Percentiles rank a stretch among this genome's conserved stretches.
Conservation (phyloP, 2,329 filamentous ascomycete genomes). For the Lachnellula cervina region DNA sequence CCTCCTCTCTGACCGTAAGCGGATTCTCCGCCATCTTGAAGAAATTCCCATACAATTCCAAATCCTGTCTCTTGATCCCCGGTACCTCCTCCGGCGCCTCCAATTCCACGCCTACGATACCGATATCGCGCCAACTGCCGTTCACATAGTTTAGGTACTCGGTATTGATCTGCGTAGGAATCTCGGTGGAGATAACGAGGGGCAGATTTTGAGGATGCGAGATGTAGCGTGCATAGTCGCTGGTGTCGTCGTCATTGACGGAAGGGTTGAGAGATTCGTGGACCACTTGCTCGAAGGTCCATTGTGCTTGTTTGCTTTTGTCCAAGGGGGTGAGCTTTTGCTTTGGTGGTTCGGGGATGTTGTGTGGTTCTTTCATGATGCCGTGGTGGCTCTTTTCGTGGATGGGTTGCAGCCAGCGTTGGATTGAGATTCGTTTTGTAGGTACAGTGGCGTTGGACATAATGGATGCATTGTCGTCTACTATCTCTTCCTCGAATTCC, state of each 20-base stretch:
- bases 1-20: conserved; percentile 81
- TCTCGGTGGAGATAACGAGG: conserved; percentile 68
- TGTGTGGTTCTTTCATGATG: conserved; percentile 51
- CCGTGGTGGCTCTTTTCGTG: conserved; percentile 36
- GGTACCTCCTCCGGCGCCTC: conserved; percentile 13
- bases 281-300: conserved; percentile 83
- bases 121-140: conserved; percentile 55
- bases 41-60: conserved; percentile 71
- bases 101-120: conserved; percentile 18
- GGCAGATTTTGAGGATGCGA: conserved; percentile 85
- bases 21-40: conserved; percentile 75
- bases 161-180: conserved; percentile 52
- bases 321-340: conserved; percentile 59
- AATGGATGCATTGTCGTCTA: conserved; percentile 41
- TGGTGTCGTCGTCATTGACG: conserved; percentile 69
- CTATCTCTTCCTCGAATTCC: conserved; percentile 29
- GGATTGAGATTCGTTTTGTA: conserved; percentile 49
- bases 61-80: conserved; percentile 42
- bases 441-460: conserved; percentile 37
- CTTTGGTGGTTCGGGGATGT: conserved; percentile 32
- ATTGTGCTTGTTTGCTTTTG: conserved; percentile 78
- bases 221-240: conserved; percentile 86
- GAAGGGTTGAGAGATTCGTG: conserved; percentile 80
- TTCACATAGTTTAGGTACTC: conserved; percentile 81
- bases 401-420: conserved; percentile 54